Evolutionary conservation across 495 filamentous ascomycete genomes (phyloP).

Genomic region (Lichenothelia convexa): DNA sequence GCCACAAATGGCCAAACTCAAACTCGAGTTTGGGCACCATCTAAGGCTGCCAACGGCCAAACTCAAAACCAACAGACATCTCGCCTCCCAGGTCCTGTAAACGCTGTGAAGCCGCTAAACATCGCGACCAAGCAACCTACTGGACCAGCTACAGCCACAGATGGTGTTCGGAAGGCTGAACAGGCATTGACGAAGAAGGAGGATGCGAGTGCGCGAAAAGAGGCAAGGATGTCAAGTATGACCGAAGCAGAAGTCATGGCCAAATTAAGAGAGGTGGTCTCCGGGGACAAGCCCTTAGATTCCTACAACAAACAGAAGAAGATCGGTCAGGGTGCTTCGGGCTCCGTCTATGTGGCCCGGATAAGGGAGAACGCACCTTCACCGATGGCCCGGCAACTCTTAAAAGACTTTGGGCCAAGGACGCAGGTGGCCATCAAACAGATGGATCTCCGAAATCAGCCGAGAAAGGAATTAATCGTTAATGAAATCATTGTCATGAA

Average conservation of each 20-base stretch:
- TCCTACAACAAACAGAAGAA: constrained; percentile 98
- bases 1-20: no score
- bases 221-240: constrained; percentile 93
- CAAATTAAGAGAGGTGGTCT: constrained; percentile 78
- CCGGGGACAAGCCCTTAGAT: constrained; percentile 73
- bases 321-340: constrained; percentile 94
- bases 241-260: constrained; percentile 93
- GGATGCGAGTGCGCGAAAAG: constrained; percentile 59
- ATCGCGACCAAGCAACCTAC: constrained; percentile 59
- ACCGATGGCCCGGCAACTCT: constrained; percentile 42
- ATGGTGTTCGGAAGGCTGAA: constrained; percentile 65
- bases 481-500: constrained; percentile 99
- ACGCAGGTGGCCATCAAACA: constrained; percentile 92
- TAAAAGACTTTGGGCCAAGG: constrained; percentile 48
- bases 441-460: constrained; percentile 96
- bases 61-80: constrained; percentile 11
- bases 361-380: constrained; percentile 60
- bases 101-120: constrained; percentile 68
- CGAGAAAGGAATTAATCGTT: constrained; percentile 93
- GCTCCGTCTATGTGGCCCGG: constrained; percentile 93
- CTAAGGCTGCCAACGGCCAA: constrained; percentile 8
- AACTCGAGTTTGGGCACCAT: neutral
- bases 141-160: constrained; percentile 30
- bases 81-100: constrained; percentile 1
- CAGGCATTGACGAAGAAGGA: constrained; percentile 60